A percentile compares a stretch with the other conserved stretches of the same genome.
Conservation (phyloP, 176 grass and related monocot species). For the Aegilops umbellulata region DNA sequence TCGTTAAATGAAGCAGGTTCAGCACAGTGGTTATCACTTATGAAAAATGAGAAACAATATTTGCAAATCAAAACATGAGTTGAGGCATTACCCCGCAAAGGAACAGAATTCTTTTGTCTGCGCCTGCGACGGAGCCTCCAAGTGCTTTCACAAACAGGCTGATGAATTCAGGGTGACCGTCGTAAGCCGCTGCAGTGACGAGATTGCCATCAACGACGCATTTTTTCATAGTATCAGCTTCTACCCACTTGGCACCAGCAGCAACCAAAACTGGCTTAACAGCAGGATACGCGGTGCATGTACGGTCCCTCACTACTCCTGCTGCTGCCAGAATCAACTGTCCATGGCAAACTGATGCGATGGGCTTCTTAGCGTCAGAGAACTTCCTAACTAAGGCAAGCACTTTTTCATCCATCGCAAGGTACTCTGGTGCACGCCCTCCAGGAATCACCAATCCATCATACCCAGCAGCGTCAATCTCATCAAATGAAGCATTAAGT, state of each 20-base stretch:
- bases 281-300: conserved; percentile 66
- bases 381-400: conserved; percentile 58
- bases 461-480: conserved; percentile 42
- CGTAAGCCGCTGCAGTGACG: conserved; percentile 64
- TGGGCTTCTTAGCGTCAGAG: conserved; percentile 54
- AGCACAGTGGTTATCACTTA: neutral
- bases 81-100: conserved; percentile 85
- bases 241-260: conserved; percentile 81
- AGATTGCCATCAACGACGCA: conserved; percentile 63
- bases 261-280: conserved; percentile 75
- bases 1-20: neutral
- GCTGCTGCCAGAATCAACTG: conserved; percentile 89
- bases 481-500: conserved; percentile 74
- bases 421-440: conserved; percentile 86
- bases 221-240: conserved; percentile 68
- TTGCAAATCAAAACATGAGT: neutral
- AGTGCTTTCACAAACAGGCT: conserved; percentile 81
- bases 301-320: conserved; percentile 50
- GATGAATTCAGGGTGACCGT: conserved; percentile 78
- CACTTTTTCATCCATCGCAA: conserved; percentile 70
- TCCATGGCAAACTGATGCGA: conserved; percentile 87
- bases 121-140: conserved; percentile 66
- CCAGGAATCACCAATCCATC: conserved; percentile 90
- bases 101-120: conserved; percentile 82
- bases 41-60: neutral